These are phyloP conservation scores for Naganishia kalamii DNA, from an alignment of 768 basidiomycete genomes.

Conservation along the genomic window DNA sequence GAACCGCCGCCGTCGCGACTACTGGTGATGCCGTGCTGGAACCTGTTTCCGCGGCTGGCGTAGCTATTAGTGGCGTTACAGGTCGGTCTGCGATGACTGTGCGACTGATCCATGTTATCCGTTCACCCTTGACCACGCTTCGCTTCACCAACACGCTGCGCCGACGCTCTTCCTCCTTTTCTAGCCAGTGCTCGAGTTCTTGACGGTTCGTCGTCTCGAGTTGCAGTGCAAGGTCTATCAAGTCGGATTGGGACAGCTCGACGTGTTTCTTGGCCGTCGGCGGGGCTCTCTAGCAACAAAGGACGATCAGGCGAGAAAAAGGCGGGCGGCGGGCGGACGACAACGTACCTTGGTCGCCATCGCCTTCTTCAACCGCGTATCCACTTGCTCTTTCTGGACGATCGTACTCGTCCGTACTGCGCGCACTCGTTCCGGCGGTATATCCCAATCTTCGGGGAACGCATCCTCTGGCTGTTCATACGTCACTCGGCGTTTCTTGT, in stretches of 20 bases:
- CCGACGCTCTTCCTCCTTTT: conserved; percentile 40
- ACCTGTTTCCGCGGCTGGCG: no score
- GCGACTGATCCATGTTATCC: conserved; percentile 43
- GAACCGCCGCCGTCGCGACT: not conserved
- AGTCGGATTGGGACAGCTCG: conserved; percentile 39
- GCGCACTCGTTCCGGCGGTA: not conserved
- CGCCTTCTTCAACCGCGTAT: not conserved
- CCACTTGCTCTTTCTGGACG: not conserved
- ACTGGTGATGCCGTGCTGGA: conserved; percentile 29
- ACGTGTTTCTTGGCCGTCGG: conserved; percentile 29
- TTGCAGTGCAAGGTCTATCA: conserved; percentile 42
- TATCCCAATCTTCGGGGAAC: not conserved
- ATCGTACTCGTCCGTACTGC: not conserved
- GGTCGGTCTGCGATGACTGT: conserved; percentile 28
- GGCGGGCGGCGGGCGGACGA: not conserved
- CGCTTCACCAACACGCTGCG: conserved; percentile 34
- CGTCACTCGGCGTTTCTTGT: not conserved
- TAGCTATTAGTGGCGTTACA: no score
- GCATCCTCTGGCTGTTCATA: not conserved
- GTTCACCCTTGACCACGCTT: conserved; percentile 41
- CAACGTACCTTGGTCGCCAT: not conserved
- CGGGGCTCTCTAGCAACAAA: conserved; percentile 24
- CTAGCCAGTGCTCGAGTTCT: conserved; percentile 38
- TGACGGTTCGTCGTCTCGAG: conserved; percentile 43
- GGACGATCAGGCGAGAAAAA: not conserved